These are phyloP conservation scores for Cutaneotrichosporon sp. DNA, from an alignment of 1,284 basidiomycete genomes.

Conservation along the genomic window DNA sequence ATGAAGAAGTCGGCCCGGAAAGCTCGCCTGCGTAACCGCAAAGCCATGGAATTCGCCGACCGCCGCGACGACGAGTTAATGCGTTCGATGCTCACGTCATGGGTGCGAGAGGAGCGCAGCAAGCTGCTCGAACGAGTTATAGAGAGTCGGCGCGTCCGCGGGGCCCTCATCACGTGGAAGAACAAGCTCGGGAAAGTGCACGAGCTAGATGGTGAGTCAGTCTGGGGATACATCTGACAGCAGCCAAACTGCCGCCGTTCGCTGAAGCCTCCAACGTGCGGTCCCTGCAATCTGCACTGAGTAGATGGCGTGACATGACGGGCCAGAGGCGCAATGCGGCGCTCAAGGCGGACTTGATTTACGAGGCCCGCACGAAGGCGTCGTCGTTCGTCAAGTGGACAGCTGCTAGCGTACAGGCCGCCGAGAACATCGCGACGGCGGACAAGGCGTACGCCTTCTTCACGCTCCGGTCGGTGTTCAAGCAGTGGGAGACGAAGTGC, in stretches of 20 bases:
- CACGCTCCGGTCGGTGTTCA: slow-evolving; percentile 30
- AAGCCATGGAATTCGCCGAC: slow-evolving; percentile 5
- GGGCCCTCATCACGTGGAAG: slow-evolving; percentile 13
- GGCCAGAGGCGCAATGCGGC: slow-evolving; percentile 25
- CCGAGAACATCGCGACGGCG: slow-evolving; percentile 29
- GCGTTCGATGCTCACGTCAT: slow-evolving; percentile 18
- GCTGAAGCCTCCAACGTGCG: neutral
- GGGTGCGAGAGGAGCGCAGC: slow-evolving; percentile 22
- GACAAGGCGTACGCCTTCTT: slow-evolving; percentile 47
- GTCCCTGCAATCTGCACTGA: slow-evolving; percentile 23
- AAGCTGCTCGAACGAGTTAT: slow-evolving; percentile 21
- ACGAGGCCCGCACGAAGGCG: slow-evolving; percentile 22
- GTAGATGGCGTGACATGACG: slow-evolving; percentile 35
- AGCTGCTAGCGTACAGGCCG: slow-evolving; percentile 20
- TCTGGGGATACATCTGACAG: neutral
- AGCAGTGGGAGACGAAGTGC: slow-evolving; percentile 30
- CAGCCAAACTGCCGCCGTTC: slow-evolving; percentile 17
- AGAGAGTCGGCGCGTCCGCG: slow-evolving; percentile 12
- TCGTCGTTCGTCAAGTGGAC: slow-evolving; percentile 32
- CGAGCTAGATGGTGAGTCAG: slow-evolving; percentile 13
- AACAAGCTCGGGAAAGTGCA: slow-evolving; percentile 9
- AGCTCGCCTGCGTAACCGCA: slow-evolving; percentile 10
- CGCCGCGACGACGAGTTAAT: slow-evolving; percentile 19
- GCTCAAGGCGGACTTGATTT: slow-evolving; percentile 34
- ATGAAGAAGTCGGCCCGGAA: slow-evolving; percentile 19